Conservation (phyloP, 2,329 filamentous ascomycete genomes). For the Neofusicoccum sp. region DNA sequence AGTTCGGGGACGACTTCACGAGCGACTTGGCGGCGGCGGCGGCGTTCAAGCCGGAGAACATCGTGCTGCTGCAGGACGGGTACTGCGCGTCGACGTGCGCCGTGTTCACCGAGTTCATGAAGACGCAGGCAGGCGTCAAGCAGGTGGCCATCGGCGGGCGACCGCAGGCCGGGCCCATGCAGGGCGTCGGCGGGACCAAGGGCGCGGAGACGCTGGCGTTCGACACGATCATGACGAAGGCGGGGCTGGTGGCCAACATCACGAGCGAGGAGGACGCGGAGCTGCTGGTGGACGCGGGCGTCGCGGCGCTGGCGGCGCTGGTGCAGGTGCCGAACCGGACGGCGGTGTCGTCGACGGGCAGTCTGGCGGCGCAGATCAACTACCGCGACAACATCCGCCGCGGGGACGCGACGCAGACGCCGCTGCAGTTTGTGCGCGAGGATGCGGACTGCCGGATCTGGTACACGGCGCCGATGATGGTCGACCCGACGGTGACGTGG, state of each 20-base stretch:
- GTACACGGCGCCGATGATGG: slow-evolving; percentile 55
- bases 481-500: slow-evolving; percentile 56
- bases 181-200: slow-evolving; percentile 46
- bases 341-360: not conserved
- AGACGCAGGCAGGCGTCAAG: slow-evolving; percentile 44
- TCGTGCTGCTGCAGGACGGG: slow-evolving; percentile 44
- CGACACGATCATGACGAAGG: not conserved
- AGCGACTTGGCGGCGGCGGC: slow-evolving; percentile 30
- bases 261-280: slow-evolving; percentile 24
- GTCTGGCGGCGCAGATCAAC: slow-evolving; percentile 27
- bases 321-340: not conserved
- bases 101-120: slow-evolving; percentile 46
- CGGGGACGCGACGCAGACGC: slow-evolving; percentile 27
- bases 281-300: slow-evolving; percentile 28
- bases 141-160: slow-evolving; percentile 45
- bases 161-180: slow-evolving; percentile 41
- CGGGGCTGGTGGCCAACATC: not conserved
- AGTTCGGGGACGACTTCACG: slow-evolving; percentile 30
- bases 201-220: slow-evolving; percentile 38
- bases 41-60: slow-evolving; percentile 35
- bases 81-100: slow-evolving; percentile 49
- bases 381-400: slow-evolving; percentile 35
- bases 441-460: slow-evolving; percentile 61
- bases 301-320: not conserved
- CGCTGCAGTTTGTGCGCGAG: slow-evolving; percentile 61